phyloP scores from a whole-genome alignment of 257 asterid species.

The Avicennia marina region DNA sequence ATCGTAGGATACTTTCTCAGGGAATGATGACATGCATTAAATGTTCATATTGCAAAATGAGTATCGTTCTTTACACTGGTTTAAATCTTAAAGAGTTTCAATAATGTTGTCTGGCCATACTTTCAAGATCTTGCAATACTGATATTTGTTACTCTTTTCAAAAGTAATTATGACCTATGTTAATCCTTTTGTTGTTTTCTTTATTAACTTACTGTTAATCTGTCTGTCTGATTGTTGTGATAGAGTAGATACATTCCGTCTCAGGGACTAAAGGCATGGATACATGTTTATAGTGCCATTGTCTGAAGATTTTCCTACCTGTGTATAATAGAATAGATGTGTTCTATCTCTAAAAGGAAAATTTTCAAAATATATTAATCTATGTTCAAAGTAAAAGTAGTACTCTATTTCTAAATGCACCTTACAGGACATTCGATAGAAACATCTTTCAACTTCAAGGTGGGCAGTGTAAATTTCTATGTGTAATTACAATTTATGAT shows the following conservation, averaged over 20 bases:
- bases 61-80: too few relatives aligned
- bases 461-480: slow-evolving; percentile 18
- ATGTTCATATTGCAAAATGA: too few relatives aligned
- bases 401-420: not conserved
- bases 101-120: too few relatives aligned
- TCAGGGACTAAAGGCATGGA: too few relatives aligned
- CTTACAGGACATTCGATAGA: not conserved
- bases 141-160: too few relatives aligned
- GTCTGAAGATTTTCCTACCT: too few relatives aligned
- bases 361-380: not conserved
- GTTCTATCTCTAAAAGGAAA: not conserved
- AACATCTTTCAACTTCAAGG: slow-evolving; percentile 2
- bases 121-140: too few relatives aligned
- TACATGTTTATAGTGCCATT: too few relatives aligned
- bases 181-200: not conserved
- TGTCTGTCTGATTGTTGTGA: not conserved
- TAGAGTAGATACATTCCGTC: not conserved
- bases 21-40: too few relatives aligned
- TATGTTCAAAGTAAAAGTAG: not conserved
- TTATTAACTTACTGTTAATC: not conserved
- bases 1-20: too few relatives aligned
- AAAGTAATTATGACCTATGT: not conserved
- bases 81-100: too few relatives aligned
- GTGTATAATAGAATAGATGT: not conserved
- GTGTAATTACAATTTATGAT: not conserved